Conservation (phyloP, 805 yeast genomes). For the Debaryomyces prosopidis region DNA sequence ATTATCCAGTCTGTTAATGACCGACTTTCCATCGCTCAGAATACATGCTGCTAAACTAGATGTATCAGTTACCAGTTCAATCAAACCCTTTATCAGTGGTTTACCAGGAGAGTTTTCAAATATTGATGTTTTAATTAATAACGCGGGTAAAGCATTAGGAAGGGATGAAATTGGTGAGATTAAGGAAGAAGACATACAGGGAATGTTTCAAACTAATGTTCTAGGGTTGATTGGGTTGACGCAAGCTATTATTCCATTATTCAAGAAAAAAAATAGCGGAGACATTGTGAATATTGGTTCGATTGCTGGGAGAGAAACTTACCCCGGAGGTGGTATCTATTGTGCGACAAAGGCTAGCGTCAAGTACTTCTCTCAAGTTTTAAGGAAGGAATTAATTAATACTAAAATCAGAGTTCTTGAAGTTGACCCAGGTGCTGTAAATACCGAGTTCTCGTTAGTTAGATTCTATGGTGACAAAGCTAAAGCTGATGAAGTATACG, state of each 20-base stretch:
- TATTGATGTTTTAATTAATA: conserved; percentile 38
- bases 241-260: conserved; percentile 37
- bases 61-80: conserved; percentile 26
- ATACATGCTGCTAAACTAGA: conserved; percentile 33
- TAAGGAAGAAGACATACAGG: conserved; percentile 28
- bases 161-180: conserved; percentile 31
- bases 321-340: conserved; percentile 40
- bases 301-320: conserved; percentile 39
- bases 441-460: conserved; percentile 39
- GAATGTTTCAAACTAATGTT: conserved; percentile 40
- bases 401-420: conserved; percentile 39
- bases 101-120: conserved; percentile 36
- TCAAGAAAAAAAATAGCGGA: conserved; percentile 35
- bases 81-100: conserved; percentile 26
- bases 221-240: conserved; percentile 37
- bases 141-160: conserved; percentile 44
- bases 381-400: conserved; percentile 37
- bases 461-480: conserved; percentile 33
- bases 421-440: conserved; percentile 43
- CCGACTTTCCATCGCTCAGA: conserved; percentile 23
- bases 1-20: conserved; percentile 24
- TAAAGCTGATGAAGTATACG: conserved; percentile 33
- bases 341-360: conserved; percentile 42
- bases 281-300: conserved; percentile 39
- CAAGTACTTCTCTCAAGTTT: conserved; percentile 30